Evolutionary conservation across 805 yeast species (phyloP), one percentile per base, ranked within the genome.

Genomic region (Barnettozyma californica): DNA sequence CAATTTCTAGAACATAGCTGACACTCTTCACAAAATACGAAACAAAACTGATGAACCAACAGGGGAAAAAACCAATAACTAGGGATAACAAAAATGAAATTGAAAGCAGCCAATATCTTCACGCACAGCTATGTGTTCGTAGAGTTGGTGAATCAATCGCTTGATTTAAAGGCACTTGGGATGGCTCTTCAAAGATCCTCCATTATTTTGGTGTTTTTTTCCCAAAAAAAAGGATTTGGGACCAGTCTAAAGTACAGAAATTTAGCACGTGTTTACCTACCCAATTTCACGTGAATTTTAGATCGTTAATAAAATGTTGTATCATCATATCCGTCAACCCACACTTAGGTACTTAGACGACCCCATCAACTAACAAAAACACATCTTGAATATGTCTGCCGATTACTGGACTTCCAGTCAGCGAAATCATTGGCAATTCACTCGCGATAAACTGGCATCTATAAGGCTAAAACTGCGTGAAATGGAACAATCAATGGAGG

Each of bases 381-480:
- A 13, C 41, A 13, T 25, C 23, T 18, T 27, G 14, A 41, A 4
- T 14, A 68, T 70, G 96, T 82, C 94, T 2, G 96, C 95, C 0
- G 86, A 86, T 62, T 91, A 83, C 64, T 88, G 96, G 96, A 74
- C 74, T 16, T 87, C 96, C 2, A 80, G 95, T 1, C 97, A 91
- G 61, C 67, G 95, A 40, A 70, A 68, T 36, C 74, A 79, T 57
- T 92, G 97, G 97, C 92, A 87, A 58, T 80, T 83, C 59, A 77
- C 88, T 1, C 71, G 87, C 41, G 83, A 80, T 29, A 68, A 79
- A 19, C 72, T 92, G 26, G 60, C 56, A 31, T 68, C 62, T 51
- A 71, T 68, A 48, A 78, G 76, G 52, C 76, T 56, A 44, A 60
- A 67, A 41, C 61, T 78, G 18, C 67, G 70, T 62, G 58, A 66